A percentile compares a stretch with the other conserved stretches of the same genome.
These are phyloP conservation scores for Bretziella fagacearum DNA, from an alignment of 2,329 filamentous ascomycete genomes.

Conservation along the genomic window DNA sequence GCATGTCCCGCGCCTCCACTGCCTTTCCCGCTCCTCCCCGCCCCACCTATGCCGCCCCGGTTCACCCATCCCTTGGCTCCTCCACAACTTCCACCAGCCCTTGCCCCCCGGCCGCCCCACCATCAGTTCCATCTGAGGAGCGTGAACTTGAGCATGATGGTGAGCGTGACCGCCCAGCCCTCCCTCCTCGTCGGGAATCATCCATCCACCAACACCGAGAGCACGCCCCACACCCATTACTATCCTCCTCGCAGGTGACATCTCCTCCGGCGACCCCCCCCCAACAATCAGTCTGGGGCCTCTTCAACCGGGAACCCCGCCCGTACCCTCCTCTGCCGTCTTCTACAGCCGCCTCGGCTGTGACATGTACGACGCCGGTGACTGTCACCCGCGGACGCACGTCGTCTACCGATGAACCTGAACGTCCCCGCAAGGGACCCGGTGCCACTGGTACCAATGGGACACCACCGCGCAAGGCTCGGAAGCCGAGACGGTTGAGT, in stretches of 20 bases:
- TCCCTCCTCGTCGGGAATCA: neutral
- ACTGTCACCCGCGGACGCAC: neutral
- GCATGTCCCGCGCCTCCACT: neutral
- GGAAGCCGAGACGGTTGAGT: slow-evolving; percentile 2
- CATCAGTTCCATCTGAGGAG: neutral
- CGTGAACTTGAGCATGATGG: too few relatives aligned
- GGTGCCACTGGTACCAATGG: neutral
- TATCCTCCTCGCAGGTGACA: neutral
- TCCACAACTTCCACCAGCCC: neutral
- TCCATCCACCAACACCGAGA: neutral
- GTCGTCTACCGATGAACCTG: neutral
- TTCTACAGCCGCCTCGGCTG: neutral
- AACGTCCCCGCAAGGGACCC: too few relatives aligned
- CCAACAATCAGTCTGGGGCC: slow-evolving; percentile 1
- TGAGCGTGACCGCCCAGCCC: neutral
- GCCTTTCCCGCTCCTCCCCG: neutral
- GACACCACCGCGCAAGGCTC: neutral
- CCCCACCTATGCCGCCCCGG: slow-evolving; percentile 2
- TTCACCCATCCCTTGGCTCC: slow-evolving; percentile 1
- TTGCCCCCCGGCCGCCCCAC: neutral
- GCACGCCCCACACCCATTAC: neutral
- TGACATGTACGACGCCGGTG: neutral
- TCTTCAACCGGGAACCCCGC: neutral
- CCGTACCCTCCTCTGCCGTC: neutral
- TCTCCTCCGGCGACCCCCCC: neutral